Percentiles rank a stretch among this genome's conserved stretches.
Conservation (phyloP, 768 basidiomycete species). For the Hypsizygus marmoreus region DNA sequence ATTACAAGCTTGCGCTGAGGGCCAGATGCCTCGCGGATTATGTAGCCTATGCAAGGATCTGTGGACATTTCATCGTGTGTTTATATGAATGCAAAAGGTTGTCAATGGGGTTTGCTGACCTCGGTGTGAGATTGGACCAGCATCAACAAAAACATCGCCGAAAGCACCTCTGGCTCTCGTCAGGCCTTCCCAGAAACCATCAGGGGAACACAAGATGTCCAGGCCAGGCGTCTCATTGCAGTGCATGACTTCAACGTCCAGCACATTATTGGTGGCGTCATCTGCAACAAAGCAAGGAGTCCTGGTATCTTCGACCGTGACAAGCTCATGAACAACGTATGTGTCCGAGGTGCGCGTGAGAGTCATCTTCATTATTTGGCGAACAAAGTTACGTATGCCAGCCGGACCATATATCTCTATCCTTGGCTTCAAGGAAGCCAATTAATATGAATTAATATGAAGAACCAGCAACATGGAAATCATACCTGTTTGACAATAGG, state of each 20-base stretch:
- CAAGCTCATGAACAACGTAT: slow-evolving; percentile 80
- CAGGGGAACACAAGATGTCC: slow-evolving; percentile 54
- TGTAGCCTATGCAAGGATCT: slow-evolving; percentile 83
- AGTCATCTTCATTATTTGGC: slow-evolving; percentile 70
- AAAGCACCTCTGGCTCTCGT: slow-evolving; percentile 36
- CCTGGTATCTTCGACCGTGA: slow-evolving; percentile 52
- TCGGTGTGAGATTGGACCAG: slow-evolving; percentile 76
- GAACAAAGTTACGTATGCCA: slow-evolving; percentile 75
- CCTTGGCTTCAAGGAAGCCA: slow-evolving; percentile 37
- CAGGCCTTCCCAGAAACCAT: slow-evolving; percentile 71
- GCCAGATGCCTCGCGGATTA: slow-evolving; percentile 58
- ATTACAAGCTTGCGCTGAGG: slow-evolving; percentile 67
- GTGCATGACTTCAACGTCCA: slow-evolving; percentile 47
- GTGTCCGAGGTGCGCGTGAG: slow-evolving; percentile 57
- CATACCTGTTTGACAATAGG: slow-evolving; percentile 19
- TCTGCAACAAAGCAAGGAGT: slow-evolving; percentile 48
- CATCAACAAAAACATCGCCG: slow-evolving; percentile 60
- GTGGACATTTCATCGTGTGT: slow-evolving; percentile 2
- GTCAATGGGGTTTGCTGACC: slow-evolving; percentile 41
- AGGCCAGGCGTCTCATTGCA: slow-evolving; percentile 63
- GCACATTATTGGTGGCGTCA: slow-evolving; percentile 15
- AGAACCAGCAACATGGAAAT: slow-evolving; percentile 9
- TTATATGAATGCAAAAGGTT: neutral
- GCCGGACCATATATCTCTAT: slow-evolving; percentile 81
- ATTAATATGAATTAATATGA: slow-evolving; percentile 8